Evolutionary conservation across 2,329 filamentous ascomycete species (phyloP).

Genomic region (Cucurbitaria berberidis): DNA sequence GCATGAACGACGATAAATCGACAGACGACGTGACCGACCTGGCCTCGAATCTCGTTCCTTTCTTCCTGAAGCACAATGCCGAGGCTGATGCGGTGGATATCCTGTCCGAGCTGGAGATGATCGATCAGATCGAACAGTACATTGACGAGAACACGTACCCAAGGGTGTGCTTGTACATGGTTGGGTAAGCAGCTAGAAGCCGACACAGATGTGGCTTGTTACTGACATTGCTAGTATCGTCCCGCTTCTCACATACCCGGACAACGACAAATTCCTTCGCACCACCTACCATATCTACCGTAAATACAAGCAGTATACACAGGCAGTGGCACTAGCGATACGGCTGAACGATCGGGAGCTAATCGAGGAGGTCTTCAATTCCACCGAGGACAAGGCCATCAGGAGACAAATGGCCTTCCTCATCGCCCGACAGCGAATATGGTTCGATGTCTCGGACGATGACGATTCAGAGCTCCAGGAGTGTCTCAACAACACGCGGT

Average conservation of each 20-base stretch:
- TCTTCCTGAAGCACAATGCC: conserved; percentile 96
- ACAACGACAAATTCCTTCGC: conserved; percentile 93
- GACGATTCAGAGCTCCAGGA: conserved; percentile 79
- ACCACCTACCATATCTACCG: conserved; percentile 95
- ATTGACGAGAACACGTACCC: conserved; percentile 94
- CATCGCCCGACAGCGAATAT: conserved; percentile 88
- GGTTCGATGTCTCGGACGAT: conserved; percentile 72
- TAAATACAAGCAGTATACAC: conserved; percentile 87
- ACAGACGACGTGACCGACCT: conserved; percentile 85
- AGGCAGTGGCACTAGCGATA: conserved; percentile 94
- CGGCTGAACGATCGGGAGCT: conserved; percentile 85
- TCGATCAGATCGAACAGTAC: conserved; percentile 86
- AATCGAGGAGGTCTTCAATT: conserved; percentile 80
- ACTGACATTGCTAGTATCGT: conserved; percentile 72
- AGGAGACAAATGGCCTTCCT: conserved; percentile 96
- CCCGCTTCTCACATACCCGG: conserved; percentile 93
- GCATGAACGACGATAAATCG: conserved; percentile 82
- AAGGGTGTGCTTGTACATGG: conserved; percentile 95
- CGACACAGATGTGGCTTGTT: not conserved
- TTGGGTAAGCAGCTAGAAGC: conserved; percentile 59
- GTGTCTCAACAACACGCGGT: conserved; percentile 83
- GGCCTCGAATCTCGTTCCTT: conserved; percentile 82
- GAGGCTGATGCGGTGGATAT: conserved; percentile 98
- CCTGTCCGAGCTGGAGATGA: conserved; percentile 96
- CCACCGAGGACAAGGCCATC: conserved; percentile 78